Base-by-base conservation (phyloP, 306 rosid genomes). In the Styphnolobium japonicum region DNA sequence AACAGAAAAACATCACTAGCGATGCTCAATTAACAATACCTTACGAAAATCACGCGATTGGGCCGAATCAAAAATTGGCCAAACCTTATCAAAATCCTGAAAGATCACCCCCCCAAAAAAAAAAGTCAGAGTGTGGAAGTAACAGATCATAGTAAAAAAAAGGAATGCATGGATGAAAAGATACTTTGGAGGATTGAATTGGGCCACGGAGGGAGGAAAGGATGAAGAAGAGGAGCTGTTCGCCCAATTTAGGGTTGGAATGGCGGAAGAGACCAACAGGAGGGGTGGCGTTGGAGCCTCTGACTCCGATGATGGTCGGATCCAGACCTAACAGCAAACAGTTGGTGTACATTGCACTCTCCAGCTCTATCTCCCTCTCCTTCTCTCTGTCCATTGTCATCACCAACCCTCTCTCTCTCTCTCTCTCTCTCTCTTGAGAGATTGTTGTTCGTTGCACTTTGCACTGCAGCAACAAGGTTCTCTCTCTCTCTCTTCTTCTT, bases 361-460 rank as follows among this genome's bases (percentile, higher is more conserved):
- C 99, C 0, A 96, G 92, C 91, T 96, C 99, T 37, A 91, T 91
- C 89, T 96, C 99, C 85, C 99, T 85, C 90, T 96, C 99, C 83
- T 96, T 96, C 87, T 96, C 98, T 87, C 99, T 90, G 85, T 93
- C 99, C 99, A 96, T 93, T 86, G 98, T 92, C 98, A 95, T 95
- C 81, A 71, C 92, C 88, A 79, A 21, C 86, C 34, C 62, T 42
- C 84, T 16, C 84, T 19, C 76, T 16, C 62, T 36, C 31, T 39
- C 63, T 34, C 39, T 75, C 46, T 27, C 37, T 19, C 10, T 8
- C 9, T 78, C 37, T 53, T 5, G n/a, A n/a, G n/a, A n/a, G n/a
- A n/a, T n/a, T n/a, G n/a, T n/a, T n/a, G n/a, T n/a, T n/a, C n/a
- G n/a, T n/a, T n/a, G n/a, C n/a, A n/a, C n/a, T n/a, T n/a, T n/a